phyloP scores from a whole-genome alignment of 208 protist genomes.

The Leishmania aethiopica region DNA sequence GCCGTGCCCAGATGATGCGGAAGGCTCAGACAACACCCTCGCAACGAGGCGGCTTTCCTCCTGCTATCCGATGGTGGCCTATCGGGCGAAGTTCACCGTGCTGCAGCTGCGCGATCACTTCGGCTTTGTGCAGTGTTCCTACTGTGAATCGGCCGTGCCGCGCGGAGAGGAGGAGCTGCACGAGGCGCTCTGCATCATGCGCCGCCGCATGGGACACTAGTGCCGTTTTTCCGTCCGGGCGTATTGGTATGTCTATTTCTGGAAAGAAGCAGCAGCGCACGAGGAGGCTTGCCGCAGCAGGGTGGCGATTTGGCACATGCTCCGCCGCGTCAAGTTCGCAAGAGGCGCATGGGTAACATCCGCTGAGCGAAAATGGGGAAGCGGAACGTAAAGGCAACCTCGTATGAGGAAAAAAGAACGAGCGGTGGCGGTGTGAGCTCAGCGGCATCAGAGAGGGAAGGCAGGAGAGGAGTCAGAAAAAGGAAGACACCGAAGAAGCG shows the following conservation, averaged over 20 bases:
- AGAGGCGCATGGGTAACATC: background rate
- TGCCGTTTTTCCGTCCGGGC: too few species aligned
- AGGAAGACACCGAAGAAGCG: background rate
- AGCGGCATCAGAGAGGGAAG: background rate
- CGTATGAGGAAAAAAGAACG: background rate
- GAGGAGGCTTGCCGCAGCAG: background rate
- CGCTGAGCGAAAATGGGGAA: background rate
- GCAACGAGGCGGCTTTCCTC: constrained; percentile 8
- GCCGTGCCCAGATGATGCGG: background rate
- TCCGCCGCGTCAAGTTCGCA: background rate
- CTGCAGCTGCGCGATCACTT: constrained; percentile 45
- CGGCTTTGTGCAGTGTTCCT: constrained; percentile 39
- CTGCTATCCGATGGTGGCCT: constrained; percentile 47
- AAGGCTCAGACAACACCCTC: background rate
- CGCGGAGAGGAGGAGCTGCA: constrained; percentile 28
- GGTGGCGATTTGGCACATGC: background rate
- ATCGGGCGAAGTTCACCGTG: constrained; percentile 53
- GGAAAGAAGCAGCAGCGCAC: background rate
- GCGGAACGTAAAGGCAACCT: background rate
- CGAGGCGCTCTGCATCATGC: constrained; percentile 32
- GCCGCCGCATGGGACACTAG: constrained; percentile 6
- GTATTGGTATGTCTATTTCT: background rate
- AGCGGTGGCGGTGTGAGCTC: background rate
- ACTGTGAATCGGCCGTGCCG: constrained; percentile 41
- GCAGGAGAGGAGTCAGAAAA: background rate